These are phyloP conservation scores for Moniliophthora roreri DNA, from an alignment of 1,284 basidiomycete species.

Conservation along the genomic window DNA sequence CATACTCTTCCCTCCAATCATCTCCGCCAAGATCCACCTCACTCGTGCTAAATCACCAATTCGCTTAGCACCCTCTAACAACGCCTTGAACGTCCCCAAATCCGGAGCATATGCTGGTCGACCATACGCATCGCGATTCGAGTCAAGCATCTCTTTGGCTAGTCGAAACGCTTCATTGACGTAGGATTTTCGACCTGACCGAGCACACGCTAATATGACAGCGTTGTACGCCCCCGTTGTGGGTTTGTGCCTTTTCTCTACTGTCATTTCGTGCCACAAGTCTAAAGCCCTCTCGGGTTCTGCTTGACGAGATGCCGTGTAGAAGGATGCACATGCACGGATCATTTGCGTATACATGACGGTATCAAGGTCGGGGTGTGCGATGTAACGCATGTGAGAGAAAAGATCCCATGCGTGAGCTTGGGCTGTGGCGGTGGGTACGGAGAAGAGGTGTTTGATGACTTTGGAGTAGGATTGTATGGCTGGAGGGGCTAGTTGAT, in stretches of 20 bases:
- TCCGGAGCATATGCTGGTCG: slow-evolving; percentile 62
- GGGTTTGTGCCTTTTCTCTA: slow-evolving; percentile 63
- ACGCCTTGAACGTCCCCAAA: slow-evolving; percentile 72
- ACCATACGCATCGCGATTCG: slow-evolving; percentile 64
- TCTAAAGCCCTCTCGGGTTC: slow-evolving; percentile 93
- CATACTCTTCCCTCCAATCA: slow-evolving; percentile 47
- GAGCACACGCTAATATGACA: slow-evolving; percentile 75
- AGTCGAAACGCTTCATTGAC: slow-evolving; percentile 79
- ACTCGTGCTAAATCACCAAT: slow-evolving; percentile 81
- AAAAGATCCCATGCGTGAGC: slow-evolving; percentile 93
- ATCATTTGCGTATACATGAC: slow-evolving; percentile 88
- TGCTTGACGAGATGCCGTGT: slow-evolving; percentile 42
- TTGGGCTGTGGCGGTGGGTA: slow-evolving; percentile 45
- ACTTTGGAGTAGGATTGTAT: slow-evolving; percentile 65
- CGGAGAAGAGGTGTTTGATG: slow-evolving; percentile 61
- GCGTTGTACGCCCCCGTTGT: slow-evolving; percentile 78
- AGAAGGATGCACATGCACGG: slow-evolving; percentile 70
- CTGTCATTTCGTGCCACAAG: slow-evolving; percentile 90
- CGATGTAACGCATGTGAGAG: slow-evolving; percentile 93
- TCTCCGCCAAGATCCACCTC: slow-evolving; percentile 91
- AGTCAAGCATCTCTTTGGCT: slow-evolving; percentile 80
- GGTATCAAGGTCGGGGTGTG: slow-evolving; percentile 80
- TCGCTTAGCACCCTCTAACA: slow-evolving; percentile 89
- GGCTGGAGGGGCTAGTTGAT: slow-evolving; percentile 53
- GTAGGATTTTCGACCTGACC: slow-evolving; percentile 60